Evolutionary conservation across 176 grass and related monocot species (phyloP).

Genomic region (Urochloa ruziziensis): DNA sequence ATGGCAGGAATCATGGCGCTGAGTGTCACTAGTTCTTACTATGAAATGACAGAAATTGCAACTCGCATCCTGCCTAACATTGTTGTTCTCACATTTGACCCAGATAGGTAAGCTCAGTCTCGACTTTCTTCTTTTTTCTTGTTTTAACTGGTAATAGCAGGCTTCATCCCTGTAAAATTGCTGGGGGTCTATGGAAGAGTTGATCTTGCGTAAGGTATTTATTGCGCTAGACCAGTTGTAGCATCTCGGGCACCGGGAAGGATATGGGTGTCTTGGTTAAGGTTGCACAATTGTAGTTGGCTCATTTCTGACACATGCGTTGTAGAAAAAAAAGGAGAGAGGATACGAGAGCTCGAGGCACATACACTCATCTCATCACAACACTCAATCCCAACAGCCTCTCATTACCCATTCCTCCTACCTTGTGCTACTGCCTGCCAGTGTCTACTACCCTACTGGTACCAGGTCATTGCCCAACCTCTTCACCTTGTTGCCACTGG

Average conservation of each 20-base stretch:
- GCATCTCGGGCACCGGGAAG: background rate
- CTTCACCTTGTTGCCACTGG: background rate
- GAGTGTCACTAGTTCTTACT: conserved; percentile 89
- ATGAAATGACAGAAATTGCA: conserved; percentile 96
- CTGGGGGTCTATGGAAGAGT: background rate
- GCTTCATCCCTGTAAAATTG: background rate
- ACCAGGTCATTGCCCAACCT: background rate
- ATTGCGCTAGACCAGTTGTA: background rate
- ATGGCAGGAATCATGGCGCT: conserved; percentile 95
- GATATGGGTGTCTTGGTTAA: background rate
- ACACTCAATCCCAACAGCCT: background rate
- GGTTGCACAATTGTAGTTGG: background rate
- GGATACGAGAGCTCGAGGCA: background rate
- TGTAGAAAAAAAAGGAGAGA: background rate
- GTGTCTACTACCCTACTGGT: background rate
- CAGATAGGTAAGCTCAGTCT: conserved; percentile 60
- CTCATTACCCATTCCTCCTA: background rate
- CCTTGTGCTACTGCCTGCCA: background rate
- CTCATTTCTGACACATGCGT: background rate
- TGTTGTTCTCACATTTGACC: conserved; percentile 91
- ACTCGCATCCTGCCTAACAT: conserved; percentile 94
- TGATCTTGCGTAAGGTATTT: background rate
- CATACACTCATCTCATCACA: background rate
- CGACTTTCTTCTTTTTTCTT: conserved; percentile 23
- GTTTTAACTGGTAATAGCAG: background rate